phyloP scores from a whole-genome alignment of 164 flowering plant species.

The Vitis vinifera region ASM3070453v1 NC_081818.1:6791501-6792000 shows the following conservation, averaged over 20 bases:
- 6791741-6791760: constrained; percentile 47
- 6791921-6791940: constrained; percentile 20
- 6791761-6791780: constrained; percentile 50
- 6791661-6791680: constrained; percentile 62
- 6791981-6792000: not conserved
- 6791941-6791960: not conserved
- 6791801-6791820: not conserved
- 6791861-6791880: not conserved
- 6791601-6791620: not conserved
- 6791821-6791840: not conserved
- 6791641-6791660: not conserved
- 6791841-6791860: constrained; percentile 1
- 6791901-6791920: constrained; percentile 45
- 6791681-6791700: constrained; percentile 67
- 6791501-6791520: constrained; percentile 42
- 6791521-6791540: constrained; percentile 41
- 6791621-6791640: not conserved
- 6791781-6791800: constrained; percentile 61
- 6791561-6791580: constrained; percentile 50
- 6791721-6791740: constrained; percentile 47
- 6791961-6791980: constrained; percentile 22
- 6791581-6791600: not conserved
- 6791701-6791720: constrained; percentile 24
- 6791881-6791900: constrained; percentile 53
- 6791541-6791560: constrained; percentile 33